phyloP scores from a whole-genome alignment of 768 basidiomycete species.

The Auricularia cornea region DNA sequence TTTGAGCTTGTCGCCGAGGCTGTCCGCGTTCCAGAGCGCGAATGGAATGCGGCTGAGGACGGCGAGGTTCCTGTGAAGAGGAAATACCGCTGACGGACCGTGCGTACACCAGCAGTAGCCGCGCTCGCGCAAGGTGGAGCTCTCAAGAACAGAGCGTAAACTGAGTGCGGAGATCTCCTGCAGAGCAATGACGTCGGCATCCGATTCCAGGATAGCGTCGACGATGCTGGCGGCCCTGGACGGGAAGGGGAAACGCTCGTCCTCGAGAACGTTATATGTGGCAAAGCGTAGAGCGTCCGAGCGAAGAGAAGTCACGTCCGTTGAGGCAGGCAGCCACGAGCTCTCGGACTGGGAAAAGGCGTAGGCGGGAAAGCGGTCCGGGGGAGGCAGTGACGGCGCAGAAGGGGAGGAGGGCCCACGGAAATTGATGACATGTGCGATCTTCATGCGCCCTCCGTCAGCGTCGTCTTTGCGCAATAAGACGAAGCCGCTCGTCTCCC shows the following conservation, averaged over 20 bases:
- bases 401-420: background rate
- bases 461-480: slow-evolving; percentile 14
- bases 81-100: slow-evolving; percentile 7
- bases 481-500: slow-evolving; percentile 11
- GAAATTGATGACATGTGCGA: slow-evolving; percentile 10
- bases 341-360: background rate
- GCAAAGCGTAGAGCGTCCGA: slow-evolving; percentile 6
- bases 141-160: slow-evolving; percentile 4
- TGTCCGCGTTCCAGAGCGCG: slow-evolving; percentile 8
- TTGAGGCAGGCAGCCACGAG: slow-evolving; percentile 6
- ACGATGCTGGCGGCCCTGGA: slow-evolving; percentile 6
- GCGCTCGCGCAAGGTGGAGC: background rate
- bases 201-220: slow-evolving; percentile 6
- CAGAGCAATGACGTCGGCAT: slow-evolving; percentile 13
- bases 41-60: slow-evolving; percentile 9
- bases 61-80: slow-evolving; percentile 14
- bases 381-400: background rate
- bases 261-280: slow-evolving; percentile 17
- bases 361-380: slow-evolving; percentile 2
- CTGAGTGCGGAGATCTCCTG: slow-evolving; percentile 16
- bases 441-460: slow-evolving; percentile 15
- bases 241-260: slow-evolving; percentile 7
- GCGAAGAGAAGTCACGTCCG: background rate
- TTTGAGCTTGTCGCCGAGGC: slow-evolving; percentile 12
- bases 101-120: slow-evolving; percentile 9